These are phyloP conservation scores for Aspergillus sp. DNA, from an alignment of 2,329 filamentous ascomycete genomes.

Conservation along the genomic window DNA sequence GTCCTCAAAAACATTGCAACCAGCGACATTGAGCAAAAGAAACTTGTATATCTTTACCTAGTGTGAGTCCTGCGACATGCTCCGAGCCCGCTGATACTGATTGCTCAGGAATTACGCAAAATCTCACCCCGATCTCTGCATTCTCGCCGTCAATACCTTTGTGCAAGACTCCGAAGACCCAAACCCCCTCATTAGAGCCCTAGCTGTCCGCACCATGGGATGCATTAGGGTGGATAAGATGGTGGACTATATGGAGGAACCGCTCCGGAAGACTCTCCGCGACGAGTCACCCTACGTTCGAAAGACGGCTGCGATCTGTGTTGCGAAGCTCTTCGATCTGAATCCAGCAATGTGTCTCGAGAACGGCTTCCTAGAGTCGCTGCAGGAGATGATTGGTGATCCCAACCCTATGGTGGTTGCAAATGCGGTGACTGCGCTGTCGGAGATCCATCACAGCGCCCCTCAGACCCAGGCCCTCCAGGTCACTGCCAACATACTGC, in stretches of 20 bases:
- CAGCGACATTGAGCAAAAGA: constrained; percentile 91
- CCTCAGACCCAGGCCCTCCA: constrained; percentile 82
- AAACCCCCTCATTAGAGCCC: constrained; percentile 85
- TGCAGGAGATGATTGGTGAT: constrained; percentile 94
- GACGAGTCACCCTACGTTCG: constrained; percentile 98
- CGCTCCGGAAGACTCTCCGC: constrained; percentile 84
- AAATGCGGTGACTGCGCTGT: constrained; percentile 87
- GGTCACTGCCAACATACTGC: constrained; percentile 72
- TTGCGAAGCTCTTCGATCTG: constrained; percentile 94
- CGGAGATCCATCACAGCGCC: constrained; percentile 81
- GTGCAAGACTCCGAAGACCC: constrained; percentile 98
- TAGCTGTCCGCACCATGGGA: constrained; percentile 96
- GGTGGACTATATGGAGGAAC: constrained; percentile 99
- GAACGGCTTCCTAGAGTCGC: constrained; percentile 85
- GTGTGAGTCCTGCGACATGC: constrained; percentile 53
- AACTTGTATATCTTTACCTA: constrained; percentile 94
- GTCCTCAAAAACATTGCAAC: constrained; percentile 99
- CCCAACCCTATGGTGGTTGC: constrained; percentile 99
- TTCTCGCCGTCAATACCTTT: constrained; percentile 97
- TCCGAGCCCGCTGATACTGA: neutral
- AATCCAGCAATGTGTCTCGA: constrained; percentile 89
- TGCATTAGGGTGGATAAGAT: constrained; percentile 98
- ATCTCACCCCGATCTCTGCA: constrained; percentile 95
- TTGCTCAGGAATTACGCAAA: constrained; percentile 88
- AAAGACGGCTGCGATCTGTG: constrained; percentile 95